A percentile compares a stretch with the other conserved stretches of the same genome.
phyloP scores from a whole-genome alignment of 768 basidiomycete species.

The Mycena indigotica region DNA sequence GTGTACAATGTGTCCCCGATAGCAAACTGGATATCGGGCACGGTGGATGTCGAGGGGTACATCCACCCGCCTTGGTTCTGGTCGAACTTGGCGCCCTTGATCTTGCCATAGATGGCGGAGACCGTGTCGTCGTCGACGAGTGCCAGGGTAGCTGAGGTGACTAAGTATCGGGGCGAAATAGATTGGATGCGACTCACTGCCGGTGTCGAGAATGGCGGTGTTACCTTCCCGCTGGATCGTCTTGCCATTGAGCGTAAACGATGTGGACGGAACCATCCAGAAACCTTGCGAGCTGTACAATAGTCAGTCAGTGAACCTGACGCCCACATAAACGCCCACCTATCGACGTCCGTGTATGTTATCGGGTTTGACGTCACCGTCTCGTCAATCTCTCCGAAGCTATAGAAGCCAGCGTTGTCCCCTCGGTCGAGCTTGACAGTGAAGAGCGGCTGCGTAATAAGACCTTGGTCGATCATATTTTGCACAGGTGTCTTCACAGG shows the following conservation, averaged over 20 bases:
- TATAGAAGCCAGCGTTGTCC: slow-evolving; percentile 41
- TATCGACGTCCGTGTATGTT: slow-evolving; percentile 22
- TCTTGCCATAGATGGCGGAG: slow-evolving; percentile 34
- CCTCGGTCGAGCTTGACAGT: slow-evolving; percentile 40
- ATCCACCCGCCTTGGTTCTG: slow-evolving; percentile 40
- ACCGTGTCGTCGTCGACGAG: slow-evolving; percentile 35
- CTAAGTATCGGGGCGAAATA: too few relatives aligned
- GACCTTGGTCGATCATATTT: slow-evolving; percentile 39
- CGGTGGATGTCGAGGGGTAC: slow-evolving; percentile 32
- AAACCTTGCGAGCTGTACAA: slow-evolving; percentile 37
- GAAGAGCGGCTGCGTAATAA: slow-evolving; percentile 36
- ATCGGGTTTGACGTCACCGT: slow-evolving; percentile 28
- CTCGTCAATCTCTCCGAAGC: slow-evolving; percentile 39
- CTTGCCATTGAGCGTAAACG: slow-evolving; percentile 27
- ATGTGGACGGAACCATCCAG: slow-evolving; percentile 38
- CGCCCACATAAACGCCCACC: not conserved
- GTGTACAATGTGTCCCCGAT: slow-evolving; percentile 36
- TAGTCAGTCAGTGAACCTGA: not conserved
- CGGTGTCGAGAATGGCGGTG: slow-evolving; percentile 42
- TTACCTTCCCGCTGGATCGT: slow-evolving; percentile 24
- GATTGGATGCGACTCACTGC: slow-evolving; percentile 32
- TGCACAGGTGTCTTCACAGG: slow-evolving; percentile 40
- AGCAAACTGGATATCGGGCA: slow-evolving; percentile 36
- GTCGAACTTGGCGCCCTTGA: slow-evolving; percentile 38
- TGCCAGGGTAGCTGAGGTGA: slow-evolving; percentile 18